Evolutionary conservation across 805 yeast species (phyloP), one percentile per base, ranked within the genome.

Genomic region (Lipomyces mesembrius): DNA sequence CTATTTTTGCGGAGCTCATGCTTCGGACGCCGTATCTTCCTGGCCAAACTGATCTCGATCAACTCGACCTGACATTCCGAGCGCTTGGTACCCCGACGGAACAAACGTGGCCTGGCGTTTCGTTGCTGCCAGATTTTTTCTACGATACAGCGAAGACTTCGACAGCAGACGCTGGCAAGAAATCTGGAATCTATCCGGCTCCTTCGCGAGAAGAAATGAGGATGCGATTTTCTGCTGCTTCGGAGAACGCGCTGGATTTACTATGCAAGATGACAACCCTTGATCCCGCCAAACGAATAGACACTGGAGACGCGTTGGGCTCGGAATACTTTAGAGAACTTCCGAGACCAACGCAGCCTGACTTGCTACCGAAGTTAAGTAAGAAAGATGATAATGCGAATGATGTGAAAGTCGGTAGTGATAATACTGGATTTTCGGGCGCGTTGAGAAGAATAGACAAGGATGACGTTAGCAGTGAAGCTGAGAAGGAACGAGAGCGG

Each of bases 21-120:
- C 81, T 95, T 71, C 83, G 99, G 75, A 91, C 91, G 2, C 99
- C 99, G 1, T 95, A 95, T 77, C 79, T 96, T 57, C 97, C 99
- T 0, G 99, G 98, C 0, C 87, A 86, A 72, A 92, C 90, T 71
- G 99, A 95, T 76, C 77, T 86, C 1, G 97, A 93, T 75, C 99
- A 95, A 76, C 78, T 93, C 52, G 96, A 90, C 59, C 90, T 92
- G n/a, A 95, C 98, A 0, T 94, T 95, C 77, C 87, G 91, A 74
- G 99, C 98, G 0, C 79, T 94, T 66, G 99, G 99, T 0, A 93
- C 99, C 0, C 99, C 99, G 3, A 90, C 96, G 0, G 97, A 93
- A 71, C 87, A 84, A 39, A 87, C 82, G 1, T 95, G 99, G 99
- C 96, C 97, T 0, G 90, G 92, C 59, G 96, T 94, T 1, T 85